Conservation (phyloP, 75 land plant genomes). For the Pinus tabuliformis region DNA sequence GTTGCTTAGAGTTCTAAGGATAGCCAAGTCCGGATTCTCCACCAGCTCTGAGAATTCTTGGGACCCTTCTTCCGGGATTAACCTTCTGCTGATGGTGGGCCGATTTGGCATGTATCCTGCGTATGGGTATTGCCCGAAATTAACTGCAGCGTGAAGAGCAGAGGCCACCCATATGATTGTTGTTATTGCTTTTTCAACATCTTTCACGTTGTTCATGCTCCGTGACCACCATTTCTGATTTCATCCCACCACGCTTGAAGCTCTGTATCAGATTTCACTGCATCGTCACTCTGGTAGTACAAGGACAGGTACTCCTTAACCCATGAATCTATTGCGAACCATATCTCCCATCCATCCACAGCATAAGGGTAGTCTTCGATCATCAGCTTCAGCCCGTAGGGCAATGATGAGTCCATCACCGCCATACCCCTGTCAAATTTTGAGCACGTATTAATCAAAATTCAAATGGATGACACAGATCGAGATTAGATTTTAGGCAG, state of each 20-base stretch:
- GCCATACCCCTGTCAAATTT: slow-evolving; percentile 50
- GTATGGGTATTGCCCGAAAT: slow-evolving; percentile 70
- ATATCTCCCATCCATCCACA: slow-evolving; percentile 40
- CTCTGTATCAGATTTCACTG: slow-evolving; percentile 35
- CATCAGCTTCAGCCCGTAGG: slow-evolving; percentile 42
- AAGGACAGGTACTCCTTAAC: slow-evolving; percentile 37
- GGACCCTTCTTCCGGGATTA: slow-evolving; percentile 54
- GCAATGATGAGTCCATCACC: slow-evolving; percentile 22
- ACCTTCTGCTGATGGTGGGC: slow-evolving; percentile 50
- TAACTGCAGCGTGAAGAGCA: slow-evolving; percentile 39
- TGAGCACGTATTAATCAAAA: background rate
- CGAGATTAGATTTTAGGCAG: background rate
- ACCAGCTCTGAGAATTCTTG: too few species aligned
- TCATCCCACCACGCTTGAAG: slow-evolving; percentile 61
- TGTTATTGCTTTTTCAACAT: slow-evolving; percentile 28
- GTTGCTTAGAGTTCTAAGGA: background rate
- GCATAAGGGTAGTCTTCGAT: slow-evolving; percentile 67
- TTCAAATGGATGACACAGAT: background rate
- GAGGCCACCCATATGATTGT: slow-evolving; percentile 44
- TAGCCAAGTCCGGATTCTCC: too few species aligned
- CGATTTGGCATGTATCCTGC: slow-evolving; percentile 67
- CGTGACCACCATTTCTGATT: slow-evolving; percentile 38
- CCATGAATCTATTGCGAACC: slow-evolving; percentile 15
- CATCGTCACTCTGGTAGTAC: slow-evolving; percentile 35
- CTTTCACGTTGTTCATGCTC: slow-evolving; percentile 22